These are phyloP conservation scores for Sporothrix schenckii DNA, from an alignment of 2,329 filamentous ascomycete species.

Conservation along the genomic window DNA sequence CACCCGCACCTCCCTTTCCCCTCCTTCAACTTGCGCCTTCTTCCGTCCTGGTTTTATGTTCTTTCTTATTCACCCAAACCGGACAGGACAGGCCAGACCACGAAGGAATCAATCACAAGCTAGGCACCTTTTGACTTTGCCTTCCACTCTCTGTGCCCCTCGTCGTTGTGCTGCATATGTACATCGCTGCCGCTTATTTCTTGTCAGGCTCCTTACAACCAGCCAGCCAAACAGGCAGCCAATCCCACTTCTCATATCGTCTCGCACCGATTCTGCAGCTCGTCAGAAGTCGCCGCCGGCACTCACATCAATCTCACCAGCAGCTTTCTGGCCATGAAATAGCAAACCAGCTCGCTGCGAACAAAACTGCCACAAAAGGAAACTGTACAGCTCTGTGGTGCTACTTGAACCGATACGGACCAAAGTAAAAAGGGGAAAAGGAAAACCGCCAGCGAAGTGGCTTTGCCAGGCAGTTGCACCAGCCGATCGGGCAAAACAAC, in stretches of 20 bases:
- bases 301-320: constrained; percentile 17
- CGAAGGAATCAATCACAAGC: constrained; percentile 29
- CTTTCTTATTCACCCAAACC: neutral
- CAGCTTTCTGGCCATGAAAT: constrained; percentile 11
- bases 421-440: neutral
- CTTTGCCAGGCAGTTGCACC: constrained; percentile 25
- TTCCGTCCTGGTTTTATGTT: neutral
- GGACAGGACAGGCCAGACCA: neutral
- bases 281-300: constrained; percentile 28
- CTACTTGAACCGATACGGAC: neutral
- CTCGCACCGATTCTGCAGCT: constrained; percentile 29
- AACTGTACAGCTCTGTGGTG: constrained; percentile 2
- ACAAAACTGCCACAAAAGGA: neutral
- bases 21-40: neutral
- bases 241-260: constrained; percentile 2
- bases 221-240: neutral
- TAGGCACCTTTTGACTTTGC: neutral
- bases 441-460: neutral
- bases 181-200: constrained; percentile 25
- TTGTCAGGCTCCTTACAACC: constrained; percentile 18
- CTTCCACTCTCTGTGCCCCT: neutral
- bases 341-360: constrained; percentile 12
- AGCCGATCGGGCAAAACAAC: constrained; percentile 9
- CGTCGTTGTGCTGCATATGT: constrained; percentile 12
- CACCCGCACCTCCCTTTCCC: neutral